Percentiles rank a stretch among this genome's conserved stretches.
Conservation (phyloP, 2,329 filamentous ascomycete species). For the Emericellopsis atlantica region DNA sequence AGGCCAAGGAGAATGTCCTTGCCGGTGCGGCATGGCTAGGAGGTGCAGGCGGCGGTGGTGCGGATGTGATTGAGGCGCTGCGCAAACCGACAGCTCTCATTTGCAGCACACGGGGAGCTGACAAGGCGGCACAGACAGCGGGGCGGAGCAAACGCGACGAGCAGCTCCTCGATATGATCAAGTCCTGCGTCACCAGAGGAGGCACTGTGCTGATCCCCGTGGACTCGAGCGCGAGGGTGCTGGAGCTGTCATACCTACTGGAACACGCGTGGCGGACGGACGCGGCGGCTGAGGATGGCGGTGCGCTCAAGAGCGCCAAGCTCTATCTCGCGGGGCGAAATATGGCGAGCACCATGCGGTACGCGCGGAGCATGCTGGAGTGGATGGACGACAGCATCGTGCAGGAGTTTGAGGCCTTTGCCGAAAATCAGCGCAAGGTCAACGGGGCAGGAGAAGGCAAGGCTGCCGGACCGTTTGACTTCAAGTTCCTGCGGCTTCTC, state of each 20-base stretch:
- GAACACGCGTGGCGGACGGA: constrained; percentile 82
- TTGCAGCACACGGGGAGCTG: constrained; percentile 75
- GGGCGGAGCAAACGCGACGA: constrained; percentile 77
- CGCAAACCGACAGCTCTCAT: constrained; percentile 88
- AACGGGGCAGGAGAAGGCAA: constrained; percentile 36
- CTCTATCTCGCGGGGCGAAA: constrained; percentile 81
- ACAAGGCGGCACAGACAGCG: constrained; percentile 55
- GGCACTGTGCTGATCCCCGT: constrained; percentile 89
- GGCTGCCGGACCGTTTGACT: constrained; percentile 65
- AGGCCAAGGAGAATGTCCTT: constrained; percentile 90
- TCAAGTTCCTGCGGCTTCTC: constrained; percentile 70
- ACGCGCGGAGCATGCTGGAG: constrained; percentile 90
- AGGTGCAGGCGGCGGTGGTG: constrained; percentile 62
- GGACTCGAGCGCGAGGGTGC: constrained; percentile 86
- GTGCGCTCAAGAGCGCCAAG: constrained; percentile 38
- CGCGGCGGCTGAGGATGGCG: constrained; percentile 36
- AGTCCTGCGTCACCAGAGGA: constrained; percentile 62
- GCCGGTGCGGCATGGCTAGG: constrained; percentile 90
- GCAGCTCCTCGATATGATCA: constrained; percentile 71
- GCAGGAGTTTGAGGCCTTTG: constrained; percentile 72
- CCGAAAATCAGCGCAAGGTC: constrained; percentile 34
- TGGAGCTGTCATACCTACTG: constrained; percentile 83
- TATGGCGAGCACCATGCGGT: constrained; percentile 76
- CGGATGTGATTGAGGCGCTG: constrained; percentile 86
- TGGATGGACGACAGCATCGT: constrained; percentile 98